These are phyloP conservation scores for Penicillium macrosclerotiorum DNA, from an alignment of 495 filamentous ascomycete species.

Conservation along the genomic window DNA sequence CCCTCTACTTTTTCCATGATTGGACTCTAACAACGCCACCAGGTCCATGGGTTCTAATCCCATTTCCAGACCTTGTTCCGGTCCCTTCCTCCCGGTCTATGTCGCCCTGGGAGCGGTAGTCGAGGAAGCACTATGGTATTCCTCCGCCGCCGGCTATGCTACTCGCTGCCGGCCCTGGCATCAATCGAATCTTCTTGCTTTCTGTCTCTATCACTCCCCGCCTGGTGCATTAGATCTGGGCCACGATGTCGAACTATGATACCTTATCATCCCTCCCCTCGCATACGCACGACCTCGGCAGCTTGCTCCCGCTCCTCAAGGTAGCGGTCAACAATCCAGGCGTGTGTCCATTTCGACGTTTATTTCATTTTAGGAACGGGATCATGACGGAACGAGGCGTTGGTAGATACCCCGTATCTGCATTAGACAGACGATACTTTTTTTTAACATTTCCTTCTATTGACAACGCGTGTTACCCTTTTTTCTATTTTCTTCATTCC, in stretches of 20 bases:
- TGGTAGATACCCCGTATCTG: constrained; percentile 51
- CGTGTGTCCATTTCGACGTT: constrained; percentile 29
- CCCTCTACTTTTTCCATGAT: background rate
- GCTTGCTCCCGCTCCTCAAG: constrained; percentile 15
- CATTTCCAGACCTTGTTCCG: constrained; percentile 42
- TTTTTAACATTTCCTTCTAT: constrained; percentile 27
- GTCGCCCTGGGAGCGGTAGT: constrained; percentile 38
- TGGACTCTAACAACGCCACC: constrained; percentile 6
- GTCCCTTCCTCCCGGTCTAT: constrained; percentile 44
- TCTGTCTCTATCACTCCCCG: constrained; percentile 26
- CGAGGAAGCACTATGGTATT: constrained; percentile 32
- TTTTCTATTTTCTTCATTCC: constrained; percentile 27
- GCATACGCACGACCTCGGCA: constrained; percentile 17
- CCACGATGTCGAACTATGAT: constrained; percentile 27
- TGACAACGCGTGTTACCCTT: too few species aligned
- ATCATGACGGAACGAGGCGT: constrained; percentile 51
- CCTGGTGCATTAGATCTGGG: constrained; percentile 38
- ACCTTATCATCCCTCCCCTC: constrained; percentile 10
- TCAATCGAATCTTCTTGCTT: constrained; percentile 28
- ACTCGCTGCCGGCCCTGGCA: constrained; percentile 21
- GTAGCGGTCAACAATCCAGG: constrained; percentile 23
- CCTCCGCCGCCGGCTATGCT: constrained; percentile 25
- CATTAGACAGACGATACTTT: constrained; percentile 38
- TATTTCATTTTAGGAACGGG: constrained; percentile 30
- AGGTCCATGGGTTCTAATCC: constrained; percentile 60